These are phyloP conservation scores for Penicillium mononematosum DNA, from an alignment of 495 filamentous ascomycete species.

Conservation along the genomic window DNA sequence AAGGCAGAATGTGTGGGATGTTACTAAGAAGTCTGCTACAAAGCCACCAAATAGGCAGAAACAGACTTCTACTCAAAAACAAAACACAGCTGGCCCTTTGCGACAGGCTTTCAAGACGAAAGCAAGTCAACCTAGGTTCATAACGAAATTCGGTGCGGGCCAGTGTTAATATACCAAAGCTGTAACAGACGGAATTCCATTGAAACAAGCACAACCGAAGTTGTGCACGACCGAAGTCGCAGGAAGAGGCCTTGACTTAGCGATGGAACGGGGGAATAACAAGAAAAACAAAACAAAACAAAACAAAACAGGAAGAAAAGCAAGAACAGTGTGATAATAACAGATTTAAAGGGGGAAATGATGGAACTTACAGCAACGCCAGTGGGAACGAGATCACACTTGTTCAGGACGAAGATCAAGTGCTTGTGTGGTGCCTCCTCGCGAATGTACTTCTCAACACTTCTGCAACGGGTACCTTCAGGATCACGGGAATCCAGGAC, in stretches of 20 bases:
- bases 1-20: constrained; percentile 82
- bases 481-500: constrained; percentile 94
- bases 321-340: constrained; percentile 14
- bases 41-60: constrained; percentile 45
- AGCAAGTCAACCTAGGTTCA: constrained; percentile 64
- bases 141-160: constrained; percentile 65
- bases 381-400: constrained; percentile 93
- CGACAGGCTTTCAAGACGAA: constrained; percentile 77
- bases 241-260: constrained; percentile 94
- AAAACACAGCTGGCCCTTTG: constrained; percentile 62
- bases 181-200: constrained; percentile 95
- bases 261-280: constrained; percentile 55
- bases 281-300: constrained; percentile 20
- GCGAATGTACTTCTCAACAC: constrained; percentile 87
- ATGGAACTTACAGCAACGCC: constrained; percentile 80
- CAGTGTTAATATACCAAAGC: constrained; percentile 88
- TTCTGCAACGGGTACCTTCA: constrained; percentile 81
- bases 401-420: constrained; percentile 88
- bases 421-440: constrained; percentile 96
- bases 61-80: constrained; percentile 86
- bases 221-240: constrained; percentile 39
- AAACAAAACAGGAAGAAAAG: constrained; percentile 18
- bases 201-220: constrained; percentile 33
- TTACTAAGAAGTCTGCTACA: constrained; percentile 94
- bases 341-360: constrained; percentile 10